Conservation (phyloP, 352 stramenopile genomes). For the Phytophthora pinifolia region DNA sequence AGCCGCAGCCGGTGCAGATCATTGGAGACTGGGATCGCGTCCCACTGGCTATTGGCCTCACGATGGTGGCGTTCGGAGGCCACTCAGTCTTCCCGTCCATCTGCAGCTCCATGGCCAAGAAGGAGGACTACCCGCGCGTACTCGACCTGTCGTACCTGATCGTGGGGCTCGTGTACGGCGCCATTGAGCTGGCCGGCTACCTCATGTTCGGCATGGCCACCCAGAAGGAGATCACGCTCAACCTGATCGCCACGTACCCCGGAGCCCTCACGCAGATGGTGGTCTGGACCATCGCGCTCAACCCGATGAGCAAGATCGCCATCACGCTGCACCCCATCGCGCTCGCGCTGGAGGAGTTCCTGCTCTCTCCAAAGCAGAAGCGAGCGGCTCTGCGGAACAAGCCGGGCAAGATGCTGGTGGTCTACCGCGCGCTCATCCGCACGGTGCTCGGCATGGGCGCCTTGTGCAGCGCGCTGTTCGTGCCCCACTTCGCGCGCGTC, state of each 20-base stretch:
- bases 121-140: slow-evolving; percentile 58
- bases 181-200: slow-evolving; percentile 78
- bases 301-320: slow-evolving; percentile 89
- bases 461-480: slow-evolving; percentile 66
- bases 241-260: slow-evolving; percentile 70
- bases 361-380: slow-evolving; percentile 51
- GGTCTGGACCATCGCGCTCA: slow-evolving; percentile 83
- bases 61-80: slow-evolving; percentile 86
- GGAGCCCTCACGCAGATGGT: slow-evolving; percentile 63
- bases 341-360: slow-evolving; percentile 70
- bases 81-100: slow-evolving; percentile 91
- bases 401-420: slow-evolving; percentile 32
- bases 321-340: slow-evolving; percentile 84
- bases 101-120: slow-evolving; percentile 78
- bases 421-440: slow-evolving; percentile 70
- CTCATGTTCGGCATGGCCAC: slow-evolving; percentile 81
- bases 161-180: slow-evolving; percentile 68
- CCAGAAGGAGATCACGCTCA: slow-evolving; percentile 87
- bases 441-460: slow-evolving; percentile 51
- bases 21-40: slow-evolving; percentile 69
- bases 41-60: slow-evolving; percentile 78
- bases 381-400: slow-evolving; percentile 27
- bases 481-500: slow-evolving; percentile 84
- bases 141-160: slow-evolving; percentile 78
- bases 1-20: slow-evolving; percentile 62